Base-by-base conservation (phyloP, 768 basidiomycete species). In the Lentinula sp. region DNA sequence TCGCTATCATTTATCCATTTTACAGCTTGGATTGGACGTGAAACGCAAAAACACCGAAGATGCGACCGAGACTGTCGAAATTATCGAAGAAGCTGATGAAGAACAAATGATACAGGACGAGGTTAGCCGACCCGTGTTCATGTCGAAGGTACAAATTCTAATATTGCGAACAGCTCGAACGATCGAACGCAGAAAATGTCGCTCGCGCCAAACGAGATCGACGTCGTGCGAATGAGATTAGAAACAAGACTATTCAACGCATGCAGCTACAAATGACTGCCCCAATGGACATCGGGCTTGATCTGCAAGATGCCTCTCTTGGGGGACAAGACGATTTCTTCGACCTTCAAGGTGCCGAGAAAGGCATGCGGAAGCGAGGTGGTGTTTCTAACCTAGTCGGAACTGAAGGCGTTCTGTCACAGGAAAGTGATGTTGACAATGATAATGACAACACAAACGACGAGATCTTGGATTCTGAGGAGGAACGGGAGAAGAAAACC, bases 211-310 rank as follows among this genome's bases (percentile, higher is more conserved):
- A 93, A 71, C 88, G 91, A 7, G 90, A 93, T 66, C 83, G 91
- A 57, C 84, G 94, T 58, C 83, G 86, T 39, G 85, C 88, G 2
- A 98, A 98, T 73, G 97, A 98, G 76, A 79, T 91, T 68, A 93
- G 91, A 74, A 80, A 83, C 33, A 85, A 89, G 65, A 91, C 93
- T 0, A 87, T 98, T 43, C 92, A 93, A 69, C 89, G 95, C 57
- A 90, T 98, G 85, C 97, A 98, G 71, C 81, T 98, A 50, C 89
- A 92, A 69, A 99, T 99, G 97, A 92, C 91, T 12, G 93, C 94
- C 18, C 97, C 97, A n/a, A 77, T 95, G 65, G 97, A 98, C 67
- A 95, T 98, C 64, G 95, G 95, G 70, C 73, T 95, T 62, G 92
- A 94, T 67, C 90, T 90, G 66, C 79, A 82, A 57, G 94, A 96